These are phyloP conservation scores for Rhododendron mucronatum DNA, from an alignment of 148 eudicot species.

Conservation along the genomic window DNA sequence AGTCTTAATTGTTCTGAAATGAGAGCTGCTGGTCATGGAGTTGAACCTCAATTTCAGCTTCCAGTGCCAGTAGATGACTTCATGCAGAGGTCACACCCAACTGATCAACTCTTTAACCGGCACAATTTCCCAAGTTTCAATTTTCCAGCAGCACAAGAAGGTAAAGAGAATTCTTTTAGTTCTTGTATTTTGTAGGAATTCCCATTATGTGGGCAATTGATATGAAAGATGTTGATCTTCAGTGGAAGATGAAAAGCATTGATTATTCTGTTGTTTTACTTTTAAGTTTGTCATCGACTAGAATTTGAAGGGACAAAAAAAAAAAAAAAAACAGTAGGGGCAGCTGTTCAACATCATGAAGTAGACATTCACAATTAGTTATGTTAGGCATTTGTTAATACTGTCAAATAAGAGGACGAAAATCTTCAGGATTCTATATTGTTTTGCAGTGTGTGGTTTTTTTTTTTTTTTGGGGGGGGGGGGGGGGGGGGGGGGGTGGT, in stretches of 20 bases:
- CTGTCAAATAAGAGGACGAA: neutral
- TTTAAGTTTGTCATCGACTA: neutral
- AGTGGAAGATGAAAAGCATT: neutral
- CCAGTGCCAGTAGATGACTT: constrained; percentile 96
- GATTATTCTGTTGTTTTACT: neutral
- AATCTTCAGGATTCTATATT: neutral
- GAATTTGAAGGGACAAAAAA: neutral
- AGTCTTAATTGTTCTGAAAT: constrained; percentile 86
- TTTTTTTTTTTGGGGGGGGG: too few relatives aligned
- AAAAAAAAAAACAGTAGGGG: neutral
- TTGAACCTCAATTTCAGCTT: constrained; percentile 96
- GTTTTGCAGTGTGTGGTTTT: neutral
- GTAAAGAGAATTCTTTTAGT: constrained; percentile 28
- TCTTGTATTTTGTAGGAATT: neutral
- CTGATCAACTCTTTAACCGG: constrained; percentile 66
- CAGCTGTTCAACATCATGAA: neutral
- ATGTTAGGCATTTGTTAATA: neutral
- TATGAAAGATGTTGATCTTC: neutral
- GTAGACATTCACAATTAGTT: neutral
- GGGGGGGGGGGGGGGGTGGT: too few relatives aligned
- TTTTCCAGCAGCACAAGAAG: constrained; percentile 69
- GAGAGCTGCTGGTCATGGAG: constrained; percentile 99
- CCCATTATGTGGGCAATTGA: neutral
- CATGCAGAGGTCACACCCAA: constrained; percentile 85
- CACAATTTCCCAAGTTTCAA: constrained; percentile 52